Conservation (phyloP, 148 eudicot genomes). For the Amaranthus cruentus region DNA sequence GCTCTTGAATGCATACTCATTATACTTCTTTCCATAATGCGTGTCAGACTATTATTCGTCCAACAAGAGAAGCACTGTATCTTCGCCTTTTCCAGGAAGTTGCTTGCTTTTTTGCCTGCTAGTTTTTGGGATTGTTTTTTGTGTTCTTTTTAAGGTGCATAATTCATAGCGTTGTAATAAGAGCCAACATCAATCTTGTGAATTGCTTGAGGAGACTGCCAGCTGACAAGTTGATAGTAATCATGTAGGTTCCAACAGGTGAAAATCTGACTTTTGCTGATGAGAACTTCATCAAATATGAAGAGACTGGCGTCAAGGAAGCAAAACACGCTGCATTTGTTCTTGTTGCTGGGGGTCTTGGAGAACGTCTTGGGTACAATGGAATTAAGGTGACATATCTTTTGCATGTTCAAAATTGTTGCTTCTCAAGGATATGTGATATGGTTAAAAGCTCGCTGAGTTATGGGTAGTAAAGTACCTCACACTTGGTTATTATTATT, state of each 20-base stretch:
- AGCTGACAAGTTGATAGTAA: background rate
- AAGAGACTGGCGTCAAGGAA: conserved; percentile 80
- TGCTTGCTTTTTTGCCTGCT: background rate
- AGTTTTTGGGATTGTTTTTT: background rate
- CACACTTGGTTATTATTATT: background rate
- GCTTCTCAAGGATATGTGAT: background rate
- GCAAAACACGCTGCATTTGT: conserved; percentile 89
- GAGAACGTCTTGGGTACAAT: conserved; percentile 96
- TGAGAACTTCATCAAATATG: conserved; percentile 64
- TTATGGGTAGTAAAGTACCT: background rate
- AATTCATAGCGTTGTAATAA: background rate
- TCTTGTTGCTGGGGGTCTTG: conserved; percentile 99
- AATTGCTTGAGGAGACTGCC: conserved; percentile 1
- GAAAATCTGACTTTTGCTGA: conserved; percentile 78
- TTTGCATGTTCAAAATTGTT: background rate
- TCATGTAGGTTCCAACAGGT: conserved; percentile 84
- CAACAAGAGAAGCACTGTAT: background rate
- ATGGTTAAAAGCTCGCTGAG: background rate
- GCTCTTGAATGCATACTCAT: no score
- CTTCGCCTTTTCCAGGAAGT: background rate
- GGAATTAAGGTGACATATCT: conserved; percentile 75
- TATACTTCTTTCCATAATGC: background rate
- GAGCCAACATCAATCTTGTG: background rate
- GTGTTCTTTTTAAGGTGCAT: no score
- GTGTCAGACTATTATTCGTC: background rate